Evolutionary conservation across 176 grass and related monocot species (phyloP).

Genomic region (Bothriochloa decipiens): DNA sequence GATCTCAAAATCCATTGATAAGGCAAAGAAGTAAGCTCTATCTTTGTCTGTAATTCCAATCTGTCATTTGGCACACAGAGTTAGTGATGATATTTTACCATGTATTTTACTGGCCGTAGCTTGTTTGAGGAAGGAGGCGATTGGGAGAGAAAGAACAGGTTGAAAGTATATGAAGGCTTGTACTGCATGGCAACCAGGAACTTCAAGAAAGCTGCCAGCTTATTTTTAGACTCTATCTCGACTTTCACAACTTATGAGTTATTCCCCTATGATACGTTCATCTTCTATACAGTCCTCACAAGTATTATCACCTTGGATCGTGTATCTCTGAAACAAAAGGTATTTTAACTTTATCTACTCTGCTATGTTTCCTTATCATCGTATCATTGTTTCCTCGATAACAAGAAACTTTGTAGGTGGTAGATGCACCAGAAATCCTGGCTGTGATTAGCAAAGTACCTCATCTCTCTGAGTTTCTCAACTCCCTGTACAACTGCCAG

Average conservation of each 20-base stretch:
- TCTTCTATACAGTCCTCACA: slow-evolving; percentile 93
- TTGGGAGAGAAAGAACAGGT: slow-evolving; percentile 96
- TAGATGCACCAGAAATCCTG: slow-evolving; percentile 95
- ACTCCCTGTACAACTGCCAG: slow-evolving; percentile 84
- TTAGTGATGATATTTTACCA: slow-evolving; percentile 14
- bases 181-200: slow-evolving; percentile 95
- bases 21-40: slow-evolving; percentile 81
- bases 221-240: slow-evolving; percentile 98
- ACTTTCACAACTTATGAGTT: slow-evolving; percentile 95
- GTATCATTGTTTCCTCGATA: neutral
- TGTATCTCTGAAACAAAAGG: slow-evolving; percentile 94
- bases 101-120: slow-evolving; percentile 42
- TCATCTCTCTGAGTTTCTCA: slow-evolving; percentile 91
- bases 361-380: neutral
- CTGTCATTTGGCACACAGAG: slow-evolving; percentile 16
- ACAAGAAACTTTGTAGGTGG: slow-evolving; percentile 64
- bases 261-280: slow-evolving; percentile 87
- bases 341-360: slow-evolving; percentile 24
- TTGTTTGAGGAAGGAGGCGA: slow-evolving; percentile 97
- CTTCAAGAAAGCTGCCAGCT: slow-evolving; percentile 86
- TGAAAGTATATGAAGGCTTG: slow-evolving; percentile 95
- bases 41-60: slow-evolving; percentile 32
- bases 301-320: slow-evolving; percentile 87
- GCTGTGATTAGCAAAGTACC: slow-evolving; percentile 90
- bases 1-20: slow-evolving; percentile 95